These are phyloP conservation scores for Penicillium roqueforti DNA, from an alignment of 495 filamentous ascomycete genomes.

Conservation along the genomic window DNA sequence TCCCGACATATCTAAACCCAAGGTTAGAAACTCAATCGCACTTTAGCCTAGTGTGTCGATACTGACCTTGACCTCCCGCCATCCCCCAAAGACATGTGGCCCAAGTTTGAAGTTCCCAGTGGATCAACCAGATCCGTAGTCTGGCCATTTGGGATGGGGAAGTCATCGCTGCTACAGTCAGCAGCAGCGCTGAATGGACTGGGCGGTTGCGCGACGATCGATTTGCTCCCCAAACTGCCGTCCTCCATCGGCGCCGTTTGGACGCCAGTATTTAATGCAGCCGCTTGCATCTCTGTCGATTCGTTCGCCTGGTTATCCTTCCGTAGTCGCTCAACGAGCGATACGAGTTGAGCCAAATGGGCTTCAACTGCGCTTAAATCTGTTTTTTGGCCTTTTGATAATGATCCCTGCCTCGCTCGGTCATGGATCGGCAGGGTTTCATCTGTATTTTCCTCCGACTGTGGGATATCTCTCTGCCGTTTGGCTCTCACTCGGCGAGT, in stretches of 20 bases:
- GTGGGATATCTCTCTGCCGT: conserved; percentile 29
- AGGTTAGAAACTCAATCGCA: neutral
- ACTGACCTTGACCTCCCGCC: conserved; percentile 43
- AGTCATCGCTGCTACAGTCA: conserved; percentile 43
- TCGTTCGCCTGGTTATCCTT: conserved; percentile 31
- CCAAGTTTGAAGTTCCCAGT: conserved; percentile 42
- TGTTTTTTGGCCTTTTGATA: conserved; percentile 20
- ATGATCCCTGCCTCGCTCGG: conserved; percentile 23
- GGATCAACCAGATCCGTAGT: conserved; percentile 45
- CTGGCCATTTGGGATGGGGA: conserved; percentile 44
- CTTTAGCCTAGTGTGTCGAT: neutral
- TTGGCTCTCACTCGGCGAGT: conserved; percentile 28
- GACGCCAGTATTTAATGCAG: conserved; percentile 19
- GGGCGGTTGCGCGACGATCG: conserved; percentile 12
- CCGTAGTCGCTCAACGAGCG: conserved; percentile 43
- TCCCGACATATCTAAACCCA: conserved; percentile 44
- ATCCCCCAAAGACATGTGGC: conserved; percentile 46
- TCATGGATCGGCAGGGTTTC: conserved; percentile 36
- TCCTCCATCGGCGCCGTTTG: conserved; percentile 20
- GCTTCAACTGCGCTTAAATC: conserved; percentile 40
- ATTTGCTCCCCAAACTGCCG: conserved; percentile 15
- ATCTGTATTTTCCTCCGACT: conserved; percentile 34
- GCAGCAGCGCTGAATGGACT: conserved; percentile 34
- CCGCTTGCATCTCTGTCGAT: conserved; percentile 21
- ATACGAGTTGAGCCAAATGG: conserved; percentile 43